Percentiles rank a stretch among this genome's conserved stretches.
These are phyloP conservation scores for Alternaria triticina DNA, from an alignment of 2,329 filamentous ascomycete genomes.

Conservation along the genomic window DNA sequence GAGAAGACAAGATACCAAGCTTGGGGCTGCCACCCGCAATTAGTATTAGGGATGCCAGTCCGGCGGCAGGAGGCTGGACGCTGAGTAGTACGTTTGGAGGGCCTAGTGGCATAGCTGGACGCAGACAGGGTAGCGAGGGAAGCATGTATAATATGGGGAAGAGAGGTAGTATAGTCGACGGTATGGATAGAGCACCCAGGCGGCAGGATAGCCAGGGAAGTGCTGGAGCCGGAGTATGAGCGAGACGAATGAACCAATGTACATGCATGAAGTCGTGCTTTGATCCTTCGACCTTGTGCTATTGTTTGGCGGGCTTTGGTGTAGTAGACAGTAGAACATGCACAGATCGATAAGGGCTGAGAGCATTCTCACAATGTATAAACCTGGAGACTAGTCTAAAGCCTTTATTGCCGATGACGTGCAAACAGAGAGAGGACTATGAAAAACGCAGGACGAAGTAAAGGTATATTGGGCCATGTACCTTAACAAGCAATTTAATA, in stretches of 20 bases:
- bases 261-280: neutral
- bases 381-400: too few species aligned
- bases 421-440: too few species aligned
- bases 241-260: too few species aligned
- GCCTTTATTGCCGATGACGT: too few species aligned
- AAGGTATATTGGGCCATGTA: too few species aligned
- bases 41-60: conserved; percentile 43
- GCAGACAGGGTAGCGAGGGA: conserved; percentile 39
- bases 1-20: conserved; percentile 51
- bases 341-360: too few species aligned
- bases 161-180: conserved; percentile 30
- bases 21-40: conserved; percentile 52
- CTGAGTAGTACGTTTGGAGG: conserved; percentile 25
- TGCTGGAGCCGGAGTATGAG: conserved; percentile 9
- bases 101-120: conserved; percentile 35
- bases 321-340: too few species aligned
- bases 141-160: conserved; percentile 29
- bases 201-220: conserved; percentile 33
- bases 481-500: too few species aligned
- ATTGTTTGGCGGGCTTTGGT: fast-evolving
- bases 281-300: neutral
- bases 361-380: too few species aligned
- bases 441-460: too few species aligned
- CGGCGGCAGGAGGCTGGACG: conserved; percentile 35
- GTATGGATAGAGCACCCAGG: conserved; percentile 24